Evolutionary conservation across 352 stramenopile species (phyloP), one percentile per base, ranked within the genome.

Genomic region (Globisporangium apiculatum): DNA sequence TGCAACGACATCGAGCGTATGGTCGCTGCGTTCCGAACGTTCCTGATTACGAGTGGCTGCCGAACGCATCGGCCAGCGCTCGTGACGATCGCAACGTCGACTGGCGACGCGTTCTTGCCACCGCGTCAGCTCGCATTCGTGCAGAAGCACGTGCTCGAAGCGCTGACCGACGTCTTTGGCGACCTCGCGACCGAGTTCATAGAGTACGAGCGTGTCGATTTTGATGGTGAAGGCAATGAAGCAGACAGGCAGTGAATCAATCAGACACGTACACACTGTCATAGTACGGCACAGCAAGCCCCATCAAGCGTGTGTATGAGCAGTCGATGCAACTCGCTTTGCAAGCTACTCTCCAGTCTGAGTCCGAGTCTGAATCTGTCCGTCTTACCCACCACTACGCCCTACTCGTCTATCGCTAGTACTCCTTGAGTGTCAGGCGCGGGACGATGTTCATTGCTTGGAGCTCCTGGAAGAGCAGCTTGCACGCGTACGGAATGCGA

Each of bases 401-500:
- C 1, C 24, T 31, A 31, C 24, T 31, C 24, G 24, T 31, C 24
- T 1, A 31, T 31, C 24, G 24, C 24, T 31, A 91, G 61, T 87
- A 91, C 64, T 99, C 96, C 66, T 98, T 92, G 37, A 99, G 84
- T 57, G 89, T 98, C 49, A 99, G 69, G 65, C 96, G 88, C 24
- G 97, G 97, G 45, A 99, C 83, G 52, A 99, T 98, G 81, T 99
- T 99, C 98, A 99, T 99, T 40, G 94, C 96, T 67, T 99, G 94
- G 36, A 99, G 83, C 72, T 99, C 97, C 75, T 98, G 95, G 76
- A 99, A 98, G 11, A 99, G 75, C 64, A 98, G 72, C 76, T 99
- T 99, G 72, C 97, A 99, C 12, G 97, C 98, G 71, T 99, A 99
- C 11, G 98, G 98, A 42, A 99, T 87, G 45, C 94, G 87, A 52